A percentile compares a stretch with the other conserved stretches of the same genome.
phyloP scores from a whole-genome alignment of 2,329 filamentous ascomycete species.

The Simplicillium aogashimaense region DNA sequence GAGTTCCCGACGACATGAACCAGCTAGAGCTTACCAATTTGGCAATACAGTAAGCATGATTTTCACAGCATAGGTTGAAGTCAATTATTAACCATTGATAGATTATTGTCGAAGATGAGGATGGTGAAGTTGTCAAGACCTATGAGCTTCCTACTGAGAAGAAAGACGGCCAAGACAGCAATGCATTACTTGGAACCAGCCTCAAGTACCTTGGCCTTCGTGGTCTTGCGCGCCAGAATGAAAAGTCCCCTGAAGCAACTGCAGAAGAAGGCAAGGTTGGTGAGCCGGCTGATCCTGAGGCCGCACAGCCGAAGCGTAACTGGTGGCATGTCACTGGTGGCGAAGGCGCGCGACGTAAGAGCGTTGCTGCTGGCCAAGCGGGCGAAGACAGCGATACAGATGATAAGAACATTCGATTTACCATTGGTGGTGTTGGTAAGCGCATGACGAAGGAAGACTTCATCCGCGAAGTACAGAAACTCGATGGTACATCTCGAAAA shows the following conservation, averaged over 20 bases:
- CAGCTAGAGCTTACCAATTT: slow-evolving; percentile 77
- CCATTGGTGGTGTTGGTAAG: slow-evolving; percentile 59
- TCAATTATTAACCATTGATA: slow-evolving; percentile 24
- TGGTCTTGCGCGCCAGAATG: slow-evolving; percentile 28
- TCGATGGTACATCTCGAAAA: slow-evolving; percentile 55
- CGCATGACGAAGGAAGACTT: slow-evolving; percentile 77
- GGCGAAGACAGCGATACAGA: slow-evolving; percentile 44
- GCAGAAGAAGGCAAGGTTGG: slow-evolving; percentile 21
- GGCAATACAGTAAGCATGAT: slow-evolving; percentile 57
- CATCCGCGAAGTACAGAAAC: slow-evolving; percentile 60
- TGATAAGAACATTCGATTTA: slow-evolving; percentile 66
- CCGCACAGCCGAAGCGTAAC: slow-evolving; percentile 31
- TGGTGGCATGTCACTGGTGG: slow-evolving; percentile 38
- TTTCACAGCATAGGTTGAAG: background rate
- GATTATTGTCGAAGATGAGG: slow-evolving; percentile 81
- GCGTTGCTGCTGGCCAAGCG: slow-evolving; percentile 15
- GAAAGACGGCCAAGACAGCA: slow-evolving; percentile 32
- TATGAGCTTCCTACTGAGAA: slow-evolving; percentile 57
- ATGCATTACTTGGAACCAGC: slow-evolving; percentile 29
- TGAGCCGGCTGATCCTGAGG: slow-evolving; percentile 19
- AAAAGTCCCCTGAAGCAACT: slow-evolving; percentile 20
- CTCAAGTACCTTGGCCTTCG: slow-evolving; percentile 47
- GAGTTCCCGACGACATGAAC: slow-evolving; percentile 48
- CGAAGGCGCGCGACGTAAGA: slow-evolving; percentile 27
- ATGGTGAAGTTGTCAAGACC: slow-evolving; percentile 78